phyloP scores from a whole-genome alignment of 2,329 filamentous ascomycete species.

The Cercospora sp. region DNA sequence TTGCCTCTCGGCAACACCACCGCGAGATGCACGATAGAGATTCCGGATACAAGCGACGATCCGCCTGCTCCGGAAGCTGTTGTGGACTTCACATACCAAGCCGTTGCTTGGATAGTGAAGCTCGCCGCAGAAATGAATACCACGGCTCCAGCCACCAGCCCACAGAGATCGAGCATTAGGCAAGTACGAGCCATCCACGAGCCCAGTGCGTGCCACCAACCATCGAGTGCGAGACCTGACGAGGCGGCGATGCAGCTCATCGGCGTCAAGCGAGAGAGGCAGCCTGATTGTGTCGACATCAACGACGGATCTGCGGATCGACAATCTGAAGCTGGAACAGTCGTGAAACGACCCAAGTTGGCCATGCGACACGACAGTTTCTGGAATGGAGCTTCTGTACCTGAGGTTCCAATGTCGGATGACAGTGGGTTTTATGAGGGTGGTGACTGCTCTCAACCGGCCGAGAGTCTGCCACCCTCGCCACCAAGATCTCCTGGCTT shows the following conservation, averaged over 20 bases:
- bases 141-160: conserved; percentile 3
- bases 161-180: conserved; percentile 8
- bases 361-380: not conserved
- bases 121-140: conserved; percentile 12
- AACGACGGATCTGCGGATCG: not conserved
- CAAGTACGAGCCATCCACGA: conserved; percentile 10
- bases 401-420: not conserved
- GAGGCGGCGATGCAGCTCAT: conserved; percentile 7
- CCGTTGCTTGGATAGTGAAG: conserved; percentile 12
- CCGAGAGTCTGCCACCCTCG: not conserved
- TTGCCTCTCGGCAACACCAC: conserved; percentile 9
- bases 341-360: conserved; percentile 6
- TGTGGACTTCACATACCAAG: conserved; percentile 13
- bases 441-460: not conserved
- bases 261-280: conserved; percentile 15
- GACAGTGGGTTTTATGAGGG: not conserved
- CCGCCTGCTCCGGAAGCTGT: conserved; percentile 6
- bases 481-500: not conserved
- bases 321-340: not conserved
- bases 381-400: not conserved
- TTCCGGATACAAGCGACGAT: not conserved
- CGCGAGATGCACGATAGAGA: conserved; percentile 11
- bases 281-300: conserved; percentile 11
- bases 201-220: not conserved
- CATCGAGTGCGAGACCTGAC: not conserved